Evolutionary conservation across 176 grass and related monocot species (phyloP).

Genomic region (Zoysia pacifica): DNA sequence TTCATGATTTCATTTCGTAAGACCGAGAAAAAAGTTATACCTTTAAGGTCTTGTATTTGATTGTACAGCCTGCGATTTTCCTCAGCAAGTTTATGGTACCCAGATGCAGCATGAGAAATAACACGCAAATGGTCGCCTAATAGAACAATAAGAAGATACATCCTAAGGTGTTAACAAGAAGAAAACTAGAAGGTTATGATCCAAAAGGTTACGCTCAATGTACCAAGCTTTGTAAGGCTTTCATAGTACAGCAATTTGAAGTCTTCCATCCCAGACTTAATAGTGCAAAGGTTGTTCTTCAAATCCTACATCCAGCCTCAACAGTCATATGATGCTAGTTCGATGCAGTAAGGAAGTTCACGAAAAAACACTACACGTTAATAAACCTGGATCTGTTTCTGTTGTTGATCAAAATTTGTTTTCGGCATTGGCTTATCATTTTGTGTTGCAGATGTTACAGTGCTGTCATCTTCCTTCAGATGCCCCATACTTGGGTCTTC

Average conservation of each 20-base stretch:
- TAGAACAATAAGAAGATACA: conserved; percentile 22
- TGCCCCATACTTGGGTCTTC: conserved; percentile 5
- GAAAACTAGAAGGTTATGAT: conserved; percentile 24
- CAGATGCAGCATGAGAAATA: conserved; percentile 74
- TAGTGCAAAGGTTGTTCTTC: conserved; percentile 54
- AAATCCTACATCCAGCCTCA: conserved; percentile 59
- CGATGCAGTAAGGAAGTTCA: conserved; percentile 18
- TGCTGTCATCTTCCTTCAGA: conserved; percentile 19
- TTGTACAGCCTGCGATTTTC: conserved; percentile 97
- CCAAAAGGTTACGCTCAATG: conserved; percentile 11
- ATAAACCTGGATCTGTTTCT: conserved; percentile 69
- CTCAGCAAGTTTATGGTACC: conserved; percentile 80
- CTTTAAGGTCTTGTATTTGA: conserved; percentile 93
- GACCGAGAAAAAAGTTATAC: conserved; percentile 32
- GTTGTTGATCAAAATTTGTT: conserved; percentile 59
- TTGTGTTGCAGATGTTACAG: not conserved
- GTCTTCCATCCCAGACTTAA: conserved; percentile 71
- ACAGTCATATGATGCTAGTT: conserved; percentile 24
- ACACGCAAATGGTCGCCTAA: conserved; percentile 69
- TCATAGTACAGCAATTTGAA: conserved; percentile 65
- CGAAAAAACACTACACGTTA: conserved; percentile 27
- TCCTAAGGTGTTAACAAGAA: not conserved
- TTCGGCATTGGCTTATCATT: conserved; percentile 36
- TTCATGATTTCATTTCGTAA: conserved; percentile 9
- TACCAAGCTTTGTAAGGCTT: conserved; percentile 77